Base-by-base conservation (phyloP, 116 monocot genomes). In the Trichopus zeylanicus region DNA sequence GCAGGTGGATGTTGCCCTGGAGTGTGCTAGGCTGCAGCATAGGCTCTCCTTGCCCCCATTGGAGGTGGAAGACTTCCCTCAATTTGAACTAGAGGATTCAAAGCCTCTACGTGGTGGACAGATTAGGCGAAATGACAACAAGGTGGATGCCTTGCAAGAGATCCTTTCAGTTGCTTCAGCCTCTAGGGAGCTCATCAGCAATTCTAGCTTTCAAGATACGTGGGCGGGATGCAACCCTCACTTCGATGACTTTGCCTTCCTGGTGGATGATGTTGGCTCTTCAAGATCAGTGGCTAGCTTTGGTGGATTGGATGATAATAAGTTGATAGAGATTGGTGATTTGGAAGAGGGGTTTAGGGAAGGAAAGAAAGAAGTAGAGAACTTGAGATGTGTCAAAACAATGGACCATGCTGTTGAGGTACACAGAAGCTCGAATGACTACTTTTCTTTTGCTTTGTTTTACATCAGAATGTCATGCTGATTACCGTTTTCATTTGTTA, bases 11-110 rank as follows among this genome's bases (percentile, higher is more conserved):
- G 80, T 86, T 27, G 89, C 83, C 66, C 51, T 86, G 53, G 89
- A 93, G 35, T 94, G 89, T 67, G 89, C 94, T 10, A 78, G 86
- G 78, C 52, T 94, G 30, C 86, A 86, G 25, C 78, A 94, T 38
- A 75, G 89, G 42, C 68, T 94, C 68, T 71, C 81, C 30, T 33
- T 89, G 66, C 94, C 94, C 5, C 67, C 82, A 20, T 34, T 82
- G 31, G 80, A 83, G 62, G 77, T 81, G 24, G 85, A 89, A 7
- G 89, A 89, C 37, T 85, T 78, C 58, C 80, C 82, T 3, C 75
- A 71, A 3, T 0, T 78, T 1, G 72, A 85, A 51, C 19, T 77
- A 2, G 32, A 16, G 7, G 70, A 73, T 21, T 53, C 78, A 0
- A 85, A 75, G 19, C 3, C 34, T 67, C 35, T 72, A 28, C 67